Conservation (phyloP, 805 yeast genomes). For the Starmera pachycereana region DNA sequence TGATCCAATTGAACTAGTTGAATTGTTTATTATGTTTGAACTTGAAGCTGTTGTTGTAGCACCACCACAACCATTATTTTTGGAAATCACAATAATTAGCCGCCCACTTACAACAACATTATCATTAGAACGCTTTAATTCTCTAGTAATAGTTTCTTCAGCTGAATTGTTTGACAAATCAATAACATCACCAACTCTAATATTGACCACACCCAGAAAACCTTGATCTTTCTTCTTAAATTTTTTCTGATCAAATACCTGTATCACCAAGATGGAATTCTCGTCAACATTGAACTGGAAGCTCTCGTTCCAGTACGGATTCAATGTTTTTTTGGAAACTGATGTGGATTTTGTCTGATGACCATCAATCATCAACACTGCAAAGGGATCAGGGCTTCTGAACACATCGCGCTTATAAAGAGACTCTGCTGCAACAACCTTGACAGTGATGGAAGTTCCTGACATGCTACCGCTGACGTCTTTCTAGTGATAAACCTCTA, state of each 20-base stretch:
- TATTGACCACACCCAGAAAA: constrained; percentile 89
- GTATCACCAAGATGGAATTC: constrained; percentile 79
- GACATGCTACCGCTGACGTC: too few relatives aligned
- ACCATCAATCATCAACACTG: constrained; percentile 96
- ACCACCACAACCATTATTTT: constrained; percentile 18
- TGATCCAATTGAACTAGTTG: constrained; percentile 15
- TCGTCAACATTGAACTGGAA: constrained; percentile 71
- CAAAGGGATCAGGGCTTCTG: constrained; percentile 96
- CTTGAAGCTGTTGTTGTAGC: constrained; percentile 11
- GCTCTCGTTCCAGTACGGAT: constrained; percentile 96
- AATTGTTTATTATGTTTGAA: constrained; percentile 4
- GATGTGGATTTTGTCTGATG: constrained; percentile 91
- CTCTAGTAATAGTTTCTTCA: constrained; percentile 88
- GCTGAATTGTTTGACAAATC: constrained; percentile 36
- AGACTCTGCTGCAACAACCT: constrained; percentile 92
- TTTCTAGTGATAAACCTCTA: too few relatives aligned
- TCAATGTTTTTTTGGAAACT: constrained; percentile 85
- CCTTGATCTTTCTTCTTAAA: constrained; percentile 99
- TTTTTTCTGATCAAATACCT: constrained; percentile 94
- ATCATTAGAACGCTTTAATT: constrained; percentile 85
- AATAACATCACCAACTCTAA: constrained; percentile 80
- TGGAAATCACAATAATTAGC: constrained; percentile 66
- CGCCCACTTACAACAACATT: constrained; percentile 90
- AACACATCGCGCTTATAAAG: constrained; percentile 91
- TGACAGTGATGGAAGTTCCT: constrained; percentile 29